Conservation (phyloP, 495 filamentous ascomycete species). For the Xylaria venustula region DNA sequence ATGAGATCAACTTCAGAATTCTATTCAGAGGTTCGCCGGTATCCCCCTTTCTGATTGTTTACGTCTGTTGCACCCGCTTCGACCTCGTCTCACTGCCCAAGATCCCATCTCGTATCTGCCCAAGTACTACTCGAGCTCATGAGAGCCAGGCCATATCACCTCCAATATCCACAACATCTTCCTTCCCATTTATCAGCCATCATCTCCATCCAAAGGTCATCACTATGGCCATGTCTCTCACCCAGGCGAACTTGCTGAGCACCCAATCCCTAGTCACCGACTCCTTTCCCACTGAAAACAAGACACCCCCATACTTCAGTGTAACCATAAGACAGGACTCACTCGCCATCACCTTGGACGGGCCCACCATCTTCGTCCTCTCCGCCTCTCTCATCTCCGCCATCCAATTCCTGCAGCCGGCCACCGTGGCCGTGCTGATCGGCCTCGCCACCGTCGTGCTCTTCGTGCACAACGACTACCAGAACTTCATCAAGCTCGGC, state of each 20-base stretch:
- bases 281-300: background rate
- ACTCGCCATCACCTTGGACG: slow-evolving; percentile 48
- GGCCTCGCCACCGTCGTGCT: slow-evolving; percentile 51
- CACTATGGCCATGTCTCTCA: slow-evolving; percentile 11
- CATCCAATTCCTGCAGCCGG: slow-evolving; percentile 47
- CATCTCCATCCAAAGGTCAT: no score
- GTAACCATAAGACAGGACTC: slow-evolving; percentile 49
- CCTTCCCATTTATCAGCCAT: background rate
- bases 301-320: slow-evolving; percentile 26
- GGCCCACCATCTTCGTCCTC: slow-evolving; percentile 40
- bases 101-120: background rate
- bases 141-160: background rate
- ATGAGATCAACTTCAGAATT: background rate
- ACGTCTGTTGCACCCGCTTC: background rate
- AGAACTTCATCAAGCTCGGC: slow-evolving; percentile 71
- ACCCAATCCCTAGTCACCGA: slow-evolving; percentile 4
- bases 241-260: slow-evolving; percentile 8
- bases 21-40: background rate
- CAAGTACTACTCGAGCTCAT: background rate
- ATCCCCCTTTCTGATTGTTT: background rate
- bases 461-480: slow-evolving; percentile 70
- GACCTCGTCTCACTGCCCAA: background rate
- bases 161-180: background rate
- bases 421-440: slow-evolving; percentile 47
- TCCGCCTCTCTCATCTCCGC: slow-evolving; percentile 45